Base-by-base conservation (phyloP, 306 rosid species). In the Pyrus pyrifolia region DNA sequence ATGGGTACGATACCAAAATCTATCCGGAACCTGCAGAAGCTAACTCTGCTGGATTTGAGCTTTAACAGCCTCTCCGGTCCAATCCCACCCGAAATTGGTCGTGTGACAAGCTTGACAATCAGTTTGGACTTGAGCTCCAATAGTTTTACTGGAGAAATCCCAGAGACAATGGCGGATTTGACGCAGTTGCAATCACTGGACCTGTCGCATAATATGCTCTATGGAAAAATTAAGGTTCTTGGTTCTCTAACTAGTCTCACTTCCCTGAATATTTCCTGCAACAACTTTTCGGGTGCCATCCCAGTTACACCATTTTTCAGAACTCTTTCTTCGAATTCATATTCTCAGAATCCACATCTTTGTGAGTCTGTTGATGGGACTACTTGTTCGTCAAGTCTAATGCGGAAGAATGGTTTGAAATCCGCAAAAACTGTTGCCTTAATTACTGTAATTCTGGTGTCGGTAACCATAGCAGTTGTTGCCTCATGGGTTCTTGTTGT, bases 231-330 rank as follows among this genome's bases (percentile, higher is more conserved):
- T 40, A 72, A 88, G 85, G 91, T 96, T 81, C 86, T 92, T 25
- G 91, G 92, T 67, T 85, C 88, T 71, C 84, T 95, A 62, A 84
- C 96, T 51, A 95, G 99, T 81, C 93, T 95, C 45, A 85, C 99
- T 49, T 85, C 85, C 57, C 89, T 95, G 21, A 89, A 95, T 73
- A 89, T 95, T 78, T 92, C 99, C 45, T 87, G 30, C 88, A 95
- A 92, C 86, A 89, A 90, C 70, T 95, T 95, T 86, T 92, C 99
- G 17, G 99, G 98, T 80, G 93, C 97, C 52, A 88, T 96, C 58
- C 98, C 98, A 3, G 85, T 91, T 30, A 89, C 98, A 25, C 96
- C 97, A 31, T 92, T 96, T 80, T 87, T 96, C 82, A 81, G 90
- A 86, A 91, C 93, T 22, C 69, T 92, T 46, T 87, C 98, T 51